These are phyloP conservation scores for Alternaria hordeiaustralica DNA, from an alignment of 2,329 filamentous ascomycete genomes.

Conservation along the genomic window DNA sequence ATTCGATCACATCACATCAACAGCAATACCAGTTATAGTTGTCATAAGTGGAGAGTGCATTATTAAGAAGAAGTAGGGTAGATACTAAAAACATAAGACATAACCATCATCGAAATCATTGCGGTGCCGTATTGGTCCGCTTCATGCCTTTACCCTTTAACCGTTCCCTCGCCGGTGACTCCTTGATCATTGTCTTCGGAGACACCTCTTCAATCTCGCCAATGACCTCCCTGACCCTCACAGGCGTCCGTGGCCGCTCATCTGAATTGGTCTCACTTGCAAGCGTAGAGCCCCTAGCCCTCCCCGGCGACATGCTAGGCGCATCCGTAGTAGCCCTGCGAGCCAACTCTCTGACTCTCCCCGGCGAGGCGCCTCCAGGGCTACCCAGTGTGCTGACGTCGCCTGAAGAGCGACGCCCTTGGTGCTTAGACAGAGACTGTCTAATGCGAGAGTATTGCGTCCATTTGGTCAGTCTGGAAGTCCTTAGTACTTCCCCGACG, in stretches of 20 bases:
- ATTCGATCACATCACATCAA: neutral
- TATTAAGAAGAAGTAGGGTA: constrained; percentile 12
- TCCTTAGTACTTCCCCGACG: constrained; percentile 16
- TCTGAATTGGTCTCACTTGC: neutral
- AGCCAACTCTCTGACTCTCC: constrained; percentile 9
- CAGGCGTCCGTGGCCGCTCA: constrained; percentile 3
- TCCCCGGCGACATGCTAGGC: neutral
- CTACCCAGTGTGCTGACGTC: constrained; percentile 2
- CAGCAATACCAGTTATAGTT: neutral
- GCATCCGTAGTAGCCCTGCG: constrained; percentile 10
- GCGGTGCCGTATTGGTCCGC: constrained; percentile 8
- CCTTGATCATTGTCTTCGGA: constrained; percentile 3
- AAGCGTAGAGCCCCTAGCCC: constrained; percentile 5
- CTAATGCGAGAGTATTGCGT: constrained; percentile 27
- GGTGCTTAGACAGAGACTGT: constrained; percentile 31
- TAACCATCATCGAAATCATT: constrained; percentile 4
- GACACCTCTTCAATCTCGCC: constrained; percentile 10
- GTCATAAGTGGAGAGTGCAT: constrained; percentile 13
- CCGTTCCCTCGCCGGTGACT: constrained; percentile 8
- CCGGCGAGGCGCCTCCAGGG: constrained; percentile 8
- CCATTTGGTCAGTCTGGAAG: constrained; percentile 30
- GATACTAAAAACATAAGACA: constrained; percentile 4
- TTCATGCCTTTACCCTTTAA: constrained; percentile 18
- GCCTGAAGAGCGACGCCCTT: constrained; percentile 21
- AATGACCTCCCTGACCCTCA: constrained; percentile 2